Conservation (phyloP, 441 rosid genomes). For the Euphorbia celastroides region DNA sequence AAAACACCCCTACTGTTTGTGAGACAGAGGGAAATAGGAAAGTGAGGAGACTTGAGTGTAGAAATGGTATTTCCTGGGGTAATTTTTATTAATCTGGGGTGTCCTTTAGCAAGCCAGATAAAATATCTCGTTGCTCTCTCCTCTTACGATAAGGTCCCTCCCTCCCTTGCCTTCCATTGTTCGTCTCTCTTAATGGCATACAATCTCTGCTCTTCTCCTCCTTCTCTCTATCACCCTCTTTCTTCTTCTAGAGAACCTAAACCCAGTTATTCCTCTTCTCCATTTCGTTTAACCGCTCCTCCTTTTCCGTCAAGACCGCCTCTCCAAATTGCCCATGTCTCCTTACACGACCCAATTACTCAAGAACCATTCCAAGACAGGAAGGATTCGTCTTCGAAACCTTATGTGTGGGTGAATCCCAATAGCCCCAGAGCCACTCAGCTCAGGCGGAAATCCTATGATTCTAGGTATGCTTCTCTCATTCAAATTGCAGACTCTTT, state of each 20-base stretch:
- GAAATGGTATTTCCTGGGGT: too few species aligned
- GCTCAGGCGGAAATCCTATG: constrained; percentile 51
- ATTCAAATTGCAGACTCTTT: constrained; percentile 53
- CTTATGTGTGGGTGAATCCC: constrained; percentile 71
- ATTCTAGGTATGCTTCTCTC: constrained; percentile 66
- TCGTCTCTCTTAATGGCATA: constrained; percentile 39
- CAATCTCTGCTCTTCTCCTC: constrained; percentile 47
- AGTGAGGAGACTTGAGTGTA: too few species aligned
- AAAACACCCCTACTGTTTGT: too few species aligned
- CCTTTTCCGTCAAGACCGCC: constrained; percentile 25
- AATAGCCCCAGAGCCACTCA: constrained; percentile 59
- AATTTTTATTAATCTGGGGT: too few species aligned
- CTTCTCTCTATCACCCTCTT: constrained; percentile 39
- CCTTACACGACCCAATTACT: constrained; percentile 18
- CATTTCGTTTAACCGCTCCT: constrained; percentile 22
- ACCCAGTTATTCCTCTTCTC: constrained; percentile 21
- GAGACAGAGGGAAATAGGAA: too few species aligned
- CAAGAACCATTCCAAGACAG: too few species aligned
- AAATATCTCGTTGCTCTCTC: too few species aligned
- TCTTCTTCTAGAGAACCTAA: constrained; percentile 26
- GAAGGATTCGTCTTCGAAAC: too few species aligned
- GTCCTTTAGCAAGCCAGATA: too few species aligned
- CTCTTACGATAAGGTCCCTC: constrained; percentile 11
- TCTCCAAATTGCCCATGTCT: constrained; percentile 37
- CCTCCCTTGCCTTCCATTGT: too few species aligned